Conservation (phyloP, 1,284 basidiomycete species). For the Earliella scabrosa region DNA sequence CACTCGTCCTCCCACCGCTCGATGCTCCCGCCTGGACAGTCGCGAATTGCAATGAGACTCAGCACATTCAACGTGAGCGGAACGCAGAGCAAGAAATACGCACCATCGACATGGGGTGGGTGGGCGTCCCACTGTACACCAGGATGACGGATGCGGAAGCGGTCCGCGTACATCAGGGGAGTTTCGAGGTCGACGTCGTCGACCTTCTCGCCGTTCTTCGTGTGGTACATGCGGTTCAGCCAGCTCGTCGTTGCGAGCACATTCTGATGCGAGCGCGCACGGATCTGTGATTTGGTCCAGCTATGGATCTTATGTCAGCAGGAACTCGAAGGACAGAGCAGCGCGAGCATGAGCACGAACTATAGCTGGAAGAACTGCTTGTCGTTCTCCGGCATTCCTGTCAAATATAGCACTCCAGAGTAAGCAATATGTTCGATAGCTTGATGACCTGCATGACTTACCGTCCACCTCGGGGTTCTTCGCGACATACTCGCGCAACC, state of each 20-base stretch:
- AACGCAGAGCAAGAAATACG: conserved; percentile 10
- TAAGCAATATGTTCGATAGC: not conserved
- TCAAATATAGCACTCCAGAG: not conserved
- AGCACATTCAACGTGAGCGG: not conserved
- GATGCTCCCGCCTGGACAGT: conserved; percentile 76
- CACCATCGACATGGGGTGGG: conserved; percentile 81
- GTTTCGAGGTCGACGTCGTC: conserved; percentile 68
- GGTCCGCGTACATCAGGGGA: conserved; percentile 80
- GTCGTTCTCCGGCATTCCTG: conserved; percentile 58
- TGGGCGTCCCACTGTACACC: conserved; percentile 69
- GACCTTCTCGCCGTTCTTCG: conserved; percentile 39
- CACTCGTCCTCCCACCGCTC: conserved; percentile 85
- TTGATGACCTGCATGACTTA: conserved; percentile 26
- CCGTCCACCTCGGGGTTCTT: conserved; percentile 60
- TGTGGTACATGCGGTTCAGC: conserved; percentile 69
- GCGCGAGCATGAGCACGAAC: conserved; percentile 40
- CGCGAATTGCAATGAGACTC: too few relatives aligned
- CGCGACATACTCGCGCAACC: conserved; percentile 58
- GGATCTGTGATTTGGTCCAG: conserved; percentile 73
- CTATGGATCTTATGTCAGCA: conserved; percentile 35
- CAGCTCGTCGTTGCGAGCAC: conserved; percentile 62
- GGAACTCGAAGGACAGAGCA: too few relatives aligned
- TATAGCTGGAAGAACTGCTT: conserved; percentile 78
- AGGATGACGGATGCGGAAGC: conserved; percentile 82
- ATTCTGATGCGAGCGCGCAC: conserved; percentile 77